Percentiles rank a stretch among this genome's conserved stretches.
Conservation (phyloP, 768 basidiomycete genomes). For the Serendipita vermifera region DNA sequence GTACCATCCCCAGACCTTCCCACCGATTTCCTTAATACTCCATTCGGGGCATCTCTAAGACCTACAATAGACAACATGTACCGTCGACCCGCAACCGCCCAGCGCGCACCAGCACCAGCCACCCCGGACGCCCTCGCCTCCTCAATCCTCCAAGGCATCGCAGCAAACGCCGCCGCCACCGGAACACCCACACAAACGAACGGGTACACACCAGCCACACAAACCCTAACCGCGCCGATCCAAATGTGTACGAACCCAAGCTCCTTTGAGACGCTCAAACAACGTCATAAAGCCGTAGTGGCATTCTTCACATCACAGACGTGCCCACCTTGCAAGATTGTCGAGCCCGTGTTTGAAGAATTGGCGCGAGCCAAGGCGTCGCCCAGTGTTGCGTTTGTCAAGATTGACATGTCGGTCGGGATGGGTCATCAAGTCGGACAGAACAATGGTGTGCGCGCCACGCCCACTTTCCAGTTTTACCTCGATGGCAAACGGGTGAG, state of each 20-base stretch:
- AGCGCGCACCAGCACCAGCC: constrained; percentile 29
- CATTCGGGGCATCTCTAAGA: constrained; percentile 71
- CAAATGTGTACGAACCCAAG: constrained; percentile 63
- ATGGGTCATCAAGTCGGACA: constrained; percentile 45
- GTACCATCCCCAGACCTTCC: constrained; percentile 42
- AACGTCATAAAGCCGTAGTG: constrained; percentile 54
- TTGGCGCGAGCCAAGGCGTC: constrained; percentile 50
- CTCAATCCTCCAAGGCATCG: constrained; percentile 27
- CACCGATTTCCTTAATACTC: constrained; percentile 76
- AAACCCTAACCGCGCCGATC: constrained; percentile 47
- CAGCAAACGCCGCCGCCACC: constrained; percentile 23
- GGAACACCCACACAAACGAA: constrained; percentile 18
- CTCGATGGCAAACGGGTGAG: constrained; percentile 56
- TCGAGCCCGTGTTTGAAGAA: constrained; percentile 71
- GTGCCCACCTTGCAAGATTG: constrained; percentile 70
- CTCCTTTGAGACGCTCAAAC: constrained; percentile 54
- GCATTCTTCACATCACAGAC: constrained; percentile 68
- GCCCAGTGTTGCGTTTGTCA: constrained; percentile 61
- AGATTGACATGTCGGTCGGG: constrained; percentile 69
- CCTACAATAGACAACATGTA: constrained; percentile 92
- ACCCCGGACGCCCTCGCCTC: constrained; percentile 39
- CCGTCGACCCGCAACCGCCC: constrained; percentile 39
- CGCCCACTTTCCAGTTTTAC: constrained; percentile 87
- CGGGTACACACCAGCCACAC: constrained; percentile 28
- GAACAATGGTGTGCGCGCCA: constrained; percentile 55